Evolutionary conservation across 148 eudicot species (phyloP).

Genomic region (Drosera capensis): DNA sequence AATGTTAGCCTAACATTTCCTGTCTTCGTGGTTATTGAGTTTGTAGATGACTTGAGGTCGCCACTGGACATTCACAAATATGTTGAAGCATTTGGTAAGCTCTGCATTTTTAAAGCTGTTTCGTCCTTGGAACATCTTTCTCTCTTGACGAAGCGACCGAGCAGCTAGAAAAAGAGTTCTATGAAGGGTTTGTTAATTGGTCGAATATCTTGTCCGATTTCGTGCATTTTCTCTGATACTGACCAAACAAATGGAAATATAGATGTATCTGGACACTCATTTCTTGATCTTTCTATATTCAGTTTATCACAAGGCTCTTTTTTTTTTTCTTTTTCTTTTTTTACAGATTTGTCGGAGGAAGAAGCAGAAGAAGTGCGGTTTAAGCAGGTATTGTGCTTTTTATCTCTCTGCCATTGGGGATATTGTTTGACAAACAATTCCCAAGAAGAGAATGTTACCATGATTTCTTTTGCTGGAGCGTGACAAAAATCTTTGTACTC

Average conservation of each 20-base stretch:
- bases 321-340: no score
- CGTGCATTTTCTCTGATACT: no score
- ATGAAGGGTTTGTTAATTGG: no score
- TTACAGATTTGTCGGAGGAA: constrained; percentile 64
- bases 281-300: not conserved
- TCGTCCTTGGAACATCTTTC: no score
- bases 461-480: not conserved
- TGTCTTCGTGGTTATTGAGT: constrained; percentile 4
- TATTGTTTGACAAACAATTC: not conserved
- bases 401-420: not conserved
- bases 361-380: constrained; percentile 74
- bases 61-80: constrained; percentile 43
- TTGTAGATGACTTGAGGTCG: constrained; percentile 56
- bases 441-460: not conserved
- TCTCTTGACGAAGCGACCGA: no score
- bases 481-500: not conserved
- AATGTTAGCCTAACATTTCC: not conserved
- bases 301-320: not conserved
- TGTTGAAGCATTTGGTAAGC: constrained; percentile 60
- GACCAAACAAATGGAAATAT: no score
- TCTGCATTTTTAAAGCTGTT: no score
- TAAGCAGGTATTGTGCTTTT: constrained; percentile 40
- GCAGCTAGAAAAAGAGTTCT: no score
- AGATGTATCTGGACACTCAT: no score
- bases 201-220: not conserved